These are phyloP conservation scores for Malassezia caprae DNA, from an alignment of 1,284 basidiomycete species.

Conservation along the genomic window DNA sequence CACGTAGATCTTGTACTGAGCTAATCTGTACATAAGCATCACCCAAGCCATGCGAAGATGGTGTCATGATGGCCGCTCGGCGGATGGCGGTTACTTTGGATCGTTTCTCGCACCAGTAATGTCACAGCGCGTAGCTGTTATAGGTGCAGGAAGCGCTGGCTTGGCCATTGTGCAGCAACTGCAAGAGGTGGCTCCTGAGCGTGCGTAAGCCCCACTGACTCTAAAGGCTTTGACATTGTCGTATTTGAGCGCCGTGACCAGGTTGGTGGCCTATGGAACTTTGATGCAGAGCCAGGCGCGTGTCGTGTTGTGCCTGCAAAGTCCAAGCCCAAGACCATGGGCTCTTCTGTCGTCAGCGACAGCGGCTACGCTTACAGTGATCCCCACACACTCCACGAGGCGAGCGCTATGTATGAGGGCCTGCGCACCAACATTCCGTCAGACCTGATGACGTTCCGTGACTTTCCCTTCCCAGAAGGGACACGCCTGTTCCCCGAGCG, in stretches of 20 bases:
- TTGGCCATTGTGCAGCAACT: conserved; percentile 49
- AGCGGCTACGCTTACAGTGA: conserved; percentile 7
- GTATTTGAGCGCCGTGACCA: conserved; percentile 29
- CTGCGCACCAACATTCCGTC: conserved; percentile 44
- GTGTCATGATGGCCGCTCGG: neutral
- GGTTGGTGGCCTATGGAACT: conserved; percentile 29
- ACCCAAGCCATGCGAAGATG: neutral
- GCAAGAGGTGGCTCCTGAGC: conserved; percentile 19
- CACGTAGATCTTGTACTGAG: neutral
- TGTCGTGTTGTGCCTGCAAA: conserved; percentile 22
- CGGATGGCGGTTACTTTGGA: neutral
- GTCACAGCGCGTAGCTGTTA: neutral
- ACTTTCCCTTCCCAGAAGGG: conserved; percentile 24
- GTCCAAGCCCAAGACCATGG: neutral
- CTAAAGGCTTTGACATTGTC: conserved; percentile 1
- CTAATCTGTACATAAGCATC: neutral
- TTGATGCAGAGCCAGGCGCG: conserved; percentile 23
- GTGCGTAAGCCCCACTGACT: neutral
- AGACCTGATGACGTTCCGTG: conserved; percentile 47
- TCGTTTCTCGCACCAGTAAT: neutral
- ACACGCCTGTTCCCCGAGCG: conserved; percentile 22
- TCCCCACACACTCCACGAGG: neutral
- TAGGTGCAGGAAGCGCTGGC: conserved; percentile 8
- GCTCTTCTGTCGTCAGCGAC: conserved; percentile 23
- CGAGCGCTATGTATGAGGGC: conserved; percentile 41